Conservation (phyloP, 116 monocot genomes). For the Phalaenopsis hybrid region DNA sequence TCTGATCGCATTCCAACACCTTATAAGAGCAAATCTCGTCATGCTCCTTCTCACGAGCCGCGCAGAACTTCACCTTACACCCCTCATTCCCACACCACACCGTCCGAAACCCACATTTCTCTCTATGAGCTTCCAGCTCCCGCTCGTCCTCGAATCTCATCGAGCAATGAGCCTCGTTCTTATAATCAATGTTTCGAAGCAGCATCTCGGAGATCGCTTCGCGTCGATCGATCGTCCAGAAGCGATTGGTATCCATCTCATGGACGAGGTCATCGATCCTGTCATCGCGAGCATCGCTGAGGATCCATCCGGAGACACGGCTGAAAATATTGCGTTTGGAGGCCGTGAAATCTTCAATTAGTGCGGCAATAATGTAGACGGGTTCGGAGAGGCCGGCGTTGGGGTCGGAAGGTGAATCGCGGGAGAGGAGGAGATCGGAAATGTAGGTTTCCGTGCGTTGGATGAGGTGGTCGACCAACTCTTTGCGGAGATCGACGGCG, state of each 20-base stretch:
- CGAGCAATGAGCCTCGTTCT: conserved; percentile 41
- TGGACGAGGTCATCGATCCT: conserved; percentile 82
- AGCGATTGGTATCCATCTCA: conserved; percentile 59
- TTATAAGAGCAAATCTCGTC: conserved; percentile 47
- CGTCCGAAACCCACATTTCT: conserved; percentile 36
- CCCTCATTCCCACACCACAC: conserved; percentile 51
- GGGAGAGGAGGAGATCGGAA: conserved; percentile 28
- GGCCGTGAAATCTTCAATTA: conserved; percentile 55
- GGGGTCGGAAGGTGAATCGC: conserved; percentile 14
- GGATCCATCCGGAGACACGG: conserved; percentile 65
- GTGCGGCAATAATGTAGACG: conserved; percentile 18
- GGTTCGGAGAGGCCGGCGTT: conserved; percentile 18
- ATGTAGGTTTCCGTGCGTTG: conserved; percentile 29
- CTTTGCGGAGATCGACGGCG: conserved; percentile 41
- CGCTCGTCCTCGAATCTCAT: conserved; percentile 23
- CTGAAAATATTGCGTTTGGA: conserved; percentile 43
- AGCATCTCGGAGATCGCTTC: conserved; percentile 31
- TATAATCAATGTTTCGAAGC: conserved; percentile 57
- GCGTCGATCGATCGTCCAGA: conserved; percentile 60
- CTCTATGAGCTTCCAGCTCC: conserved; percentile 32
- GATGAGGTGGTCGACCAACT: conserved; percentile 50
- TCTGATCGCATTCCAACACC: conserved; percentile 65
- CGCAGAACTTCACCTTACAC: conserved; percentile 50
- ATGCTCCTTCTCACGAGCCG: conserved; percentile 35
- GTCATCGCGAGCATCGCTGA: conserved; percentile 72